Conservation (phyloP, 1,284 basidiomycete genomes). For the Mycena sp. region DNA sequence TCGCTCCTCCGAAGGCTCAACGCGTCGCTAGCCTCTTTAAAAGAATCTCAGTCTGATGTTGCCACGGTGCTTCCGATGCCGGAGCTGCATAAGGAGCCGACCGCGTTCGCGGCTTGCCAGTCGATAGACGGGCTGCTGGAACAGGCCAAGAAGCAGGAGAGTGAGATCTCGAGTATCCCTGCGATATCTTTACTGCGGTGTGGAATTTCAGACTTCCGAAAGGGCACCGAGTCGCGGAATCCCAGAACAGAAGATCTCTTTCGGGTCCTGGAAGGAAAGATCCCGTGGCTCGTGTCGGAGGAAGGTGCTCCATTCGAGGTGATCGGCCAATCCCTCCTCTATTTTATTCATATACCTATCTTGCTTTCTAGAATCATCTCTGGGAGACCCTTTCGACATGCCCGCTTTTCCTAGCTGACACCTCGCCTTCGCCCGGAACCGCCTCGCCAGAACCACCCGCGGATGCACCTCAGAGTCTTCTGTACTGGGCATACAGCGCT, state of each 20-base stretch:
- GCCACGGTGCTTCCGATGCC: constrained; percentile 65
- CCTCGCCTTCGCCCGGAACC: constrained; percentile 30
- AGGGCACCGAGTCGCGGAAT: constrained; percentile 46
- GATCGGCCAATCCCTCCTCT: constrained; percentile 18
- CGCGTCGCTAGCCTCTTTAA: constrained; percentile 59
- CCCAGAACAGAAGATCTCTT: constrained; percentile 70
- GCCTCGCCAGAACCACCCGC: constrained; percentile 11
- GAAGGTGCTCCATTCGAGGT: constrained; percentile 65
- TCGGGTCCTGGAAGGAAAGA: constrained; percentile 58
- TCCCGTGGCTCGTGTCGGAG: constrained; percentile 64
- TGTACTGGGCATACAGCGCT: constrained; percentile 62
- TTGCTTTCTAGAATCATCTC: constrained; percentile 55
- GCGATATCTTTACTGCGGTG: constrained; percentile 68
- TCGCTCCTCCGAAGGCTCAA: constrained; percentile 62
- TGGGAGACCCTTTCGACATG: constrained; percentile 69
- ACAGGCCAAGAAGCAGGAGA: constrained; percentile 38
- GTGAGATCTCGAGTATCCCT: constrained; percentile 51
- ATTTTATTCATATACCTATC: constrained; percentile 6
- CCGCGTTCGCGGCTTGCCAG: constrained; percentile 54
- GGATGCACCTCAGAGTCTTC: constrained; percentile 31
- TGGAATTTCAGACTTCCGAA: constrained; percentile 59
- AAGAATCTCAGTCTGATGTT: constrained; percentile 60
- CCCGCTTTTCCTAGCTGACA: constrained; percentile 54
- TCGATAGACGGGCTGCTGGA: constrained; percentile 58
- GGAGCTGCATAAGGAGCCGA: constrained; percentile 57